These are phyloP conservation scores for Abortiporus biennis DNA, from an alignment of 1,284 basidiomycete species.

Conservation along the genomic window DNA sequence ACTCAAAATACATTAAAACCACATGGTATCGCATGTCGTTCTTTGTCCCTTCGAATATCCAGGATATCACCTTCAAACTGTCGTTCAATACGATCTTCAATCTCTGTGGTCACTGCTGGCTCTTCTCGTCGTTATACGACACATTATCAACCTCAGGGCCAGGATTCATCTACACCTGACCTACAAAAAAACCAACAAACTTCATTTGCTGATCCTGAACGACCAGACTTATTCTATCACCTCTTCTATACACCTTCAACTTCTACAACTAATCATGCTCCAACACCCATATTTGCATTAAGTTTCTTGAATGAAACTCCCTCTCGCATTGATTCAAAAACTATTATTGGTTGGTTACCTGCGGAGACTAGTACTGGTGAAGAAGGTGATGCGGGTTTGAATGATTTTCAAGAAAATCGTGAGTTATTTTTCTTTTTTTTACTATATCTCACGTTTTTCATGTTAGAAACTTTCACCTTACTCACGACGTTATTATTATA, in stretches of 20 bases:
- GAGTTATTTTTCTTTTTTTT: slow-evolving; percentile 17
- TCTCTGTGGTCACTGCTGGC: no score
- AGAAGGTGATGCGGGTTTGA: slow-evolving; percentile 44
- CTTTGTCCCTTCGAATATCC: no score
- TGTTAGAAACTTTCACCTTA: background rate
- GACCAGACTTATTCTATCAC: slow-evolving; percentile 67
- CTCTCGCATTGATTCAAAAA: slow-evolving; percentile 36
- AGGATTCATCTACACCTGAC: no score
- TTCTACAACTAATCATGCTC: slow-evolving; percentile 26
- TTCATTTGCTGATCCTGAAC: slow-evolving; percentile 42
- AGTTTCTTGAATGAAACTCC: slow-evolving; percentile 49
- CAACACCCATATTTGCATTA: slow-evolving; percentile 51
- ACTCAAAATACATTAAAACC: no score
- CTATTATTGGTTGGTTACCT: slow-evolving; percentile 67
- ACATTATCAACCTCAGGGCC: no score
- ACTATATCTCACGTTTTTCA: background rate
- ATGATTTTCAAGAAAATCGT: slow-evolving; percentile 70
- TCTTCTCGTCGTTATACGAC: no score
- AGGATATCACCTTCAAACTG: no score
- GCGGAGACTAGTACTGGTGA: slow-evolving; percentile 31
- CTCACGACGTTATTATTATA: background rate
- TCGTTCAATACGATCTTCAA: no score
- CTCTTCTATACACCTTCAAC: slow-evolving; percentile 42
- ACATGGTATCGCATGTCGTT: no score
- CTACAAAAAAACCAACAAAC: no score